These are phyloP conservation scores for Epichloe baconii DNA, from an alignment of 2,329 filamentous ascomycete genomes.

Conservation along the genomic window DNA sequence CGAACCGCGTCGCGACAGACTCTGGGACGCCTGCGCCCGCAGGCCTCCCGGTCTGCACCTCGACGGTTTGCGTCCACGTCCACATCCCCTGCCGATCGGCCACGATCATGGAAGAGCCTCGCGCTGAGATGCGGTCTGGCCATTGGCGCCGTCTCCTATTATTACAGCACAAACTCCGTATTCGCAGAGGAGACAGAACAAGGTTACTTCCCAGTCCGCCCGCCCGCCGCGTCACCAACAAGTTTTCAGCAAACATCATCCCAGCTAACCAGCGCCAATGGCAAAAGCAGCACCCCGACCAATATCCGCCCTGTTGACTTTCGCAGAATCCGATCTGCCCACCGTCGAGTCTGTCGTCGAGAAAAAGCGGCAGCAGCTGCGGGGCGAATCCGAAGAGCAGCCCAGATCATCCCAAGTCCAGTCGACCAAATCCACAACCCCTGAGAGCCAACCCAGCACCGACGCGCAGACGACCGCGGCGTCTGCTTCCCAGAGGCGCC, in stretches of 20 bases:
- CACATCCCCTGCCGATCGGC: constrained; percentile 45
- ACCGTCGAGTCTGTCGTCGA: constrained; percentile 57
- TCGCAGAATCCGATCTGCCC: constrained; percentile 42
- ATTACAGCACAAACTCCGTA: constrained; percentile 79
- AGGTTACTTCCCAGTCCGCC: neutral
- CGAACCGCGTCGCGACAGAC: constrained; percentile 34
- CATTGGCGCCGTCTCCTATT: constrained; percentile 61
- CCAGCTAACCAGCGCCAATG: neutral
- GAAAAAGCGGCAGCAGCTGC: constrained; percentile 41
- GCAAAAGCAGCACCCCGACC: constrained; percentile 7
- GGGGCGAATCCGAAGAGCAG: constrained; percentile 17
- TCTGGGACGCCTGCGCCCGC: constrained; percentile 27
- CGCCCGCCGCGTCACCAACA: no score
- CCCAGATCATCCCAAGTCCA: constrained; percentile 8
- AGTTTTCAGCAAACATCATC: neutral
- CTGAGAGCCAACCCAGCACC: constrained; percentile 14
- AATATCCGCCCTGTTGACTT: constrained; percentile 33
- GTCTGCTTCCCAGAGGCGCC: constrained; percentile 37
- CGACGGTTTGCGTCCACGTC: constrained; percentile 40
- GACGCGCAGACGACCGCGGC: constrained; percentile 13
- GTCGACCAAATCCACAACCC: constrained; percentile 10
- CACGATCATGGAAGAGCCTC: constrained; percentile 71
- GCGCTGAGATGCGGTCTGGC: constrained; percentile 64
- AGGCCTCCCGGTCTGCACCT: constrained; percentile 24
- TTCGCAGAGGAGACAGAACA: constrained; percentile 69